These are phyloP conservation scores for Trametes maxima DNA, from an alignment of 768 basidiomycete species.

Conservation along the genomic window DNA sequence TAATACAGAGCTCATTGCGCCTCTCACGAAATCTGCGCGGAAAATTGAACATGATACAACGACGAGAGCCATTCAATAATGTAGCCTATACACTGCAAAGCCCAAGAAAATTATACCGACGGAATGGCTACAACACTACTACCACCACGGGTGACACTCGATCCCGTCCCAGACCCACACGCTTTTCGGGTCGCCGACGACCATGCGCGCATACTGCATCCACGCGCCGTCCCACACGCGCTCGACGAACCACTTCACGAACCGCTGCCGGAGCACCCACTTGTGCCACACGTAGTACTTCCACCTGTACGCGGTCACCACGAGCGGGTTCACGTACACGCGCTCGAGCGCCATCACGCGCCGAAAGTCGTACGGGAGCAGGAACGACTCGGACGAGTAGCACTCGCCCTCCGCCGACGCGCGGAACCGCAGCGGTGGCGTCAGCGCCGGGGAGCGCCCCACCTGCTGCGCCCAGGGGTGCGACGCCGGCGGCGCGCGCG, in stretches of 20 bases:
- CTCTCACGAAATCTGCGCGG: no score
- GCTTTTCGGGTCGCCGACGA: slow-evolving; percentile 38
- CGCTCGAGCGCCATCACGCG: slow-evolving; percentile 40
- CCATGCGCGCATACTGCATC: slow-evolving; percentile 39
- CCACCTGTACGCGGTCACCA: slow-evolving; percentile 41
- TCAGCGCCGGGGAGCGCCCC: slow-evolving; percentile 33
- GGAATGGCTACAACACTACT: neutral
- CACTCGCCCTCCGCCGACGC: slow-evolving; percentile 32
- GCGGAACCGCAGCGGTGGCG: slow-evolving; percentile 39
- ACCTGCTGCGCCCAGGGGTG: slow-evolving; percentile 30
- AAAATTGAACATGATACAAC: no score
- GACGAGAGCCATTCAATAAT: no score
- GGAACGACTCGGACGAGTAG: slow-evolving; percentile 44
- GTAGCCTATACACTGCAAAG: neutral
- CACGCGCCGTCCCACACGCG: slow-evolving; percentile 39
- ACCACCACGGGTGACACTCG: slow-evolving; percentile 39
- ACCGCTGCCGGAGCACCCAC: slow-evolving; percentile 39
- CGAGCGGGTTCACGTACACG: slow-evolving; percentile 43
- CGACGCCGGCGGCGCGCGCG: slow-evolving; percentile 31
- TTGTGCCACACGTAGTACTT: slow-evolving; percentile 32
- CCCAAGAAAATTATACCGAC: neutral
- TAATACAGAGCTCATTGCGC: neutral
- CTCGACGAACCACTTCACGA: slow-evolving; percentile 46
- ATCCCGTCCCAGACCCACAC: slow-evolving; percentile 40
- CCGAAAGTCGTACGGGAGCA: slow-evolving; percentile 46